phyloP scores from a whole-genome alignment of 106 monocot species.

The Allium fistulosum region DNA sequence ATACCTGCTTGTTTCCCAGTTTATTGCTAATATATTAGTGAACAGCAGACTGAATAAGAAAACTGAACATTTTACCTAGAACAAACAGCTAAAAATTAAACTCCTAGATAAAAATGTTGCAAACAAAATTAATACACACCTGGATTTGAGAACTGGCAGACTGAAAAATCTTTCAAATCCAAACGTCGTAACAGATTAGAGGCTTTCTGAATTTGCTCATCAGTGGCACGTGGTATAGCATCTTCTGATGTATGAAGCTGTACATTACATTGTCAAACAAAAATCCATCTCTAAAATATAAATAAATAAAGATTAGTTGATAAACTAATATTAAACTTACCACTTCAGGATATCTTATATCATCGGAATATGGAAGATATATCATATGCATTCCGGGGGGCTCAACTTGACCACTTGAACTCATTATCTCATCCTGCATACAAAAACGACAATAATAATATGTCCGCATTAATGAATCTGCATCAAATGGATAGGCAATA shows the following conservation, averaged over 20 bases:
- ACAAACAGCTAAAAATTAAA: too few species aligned
- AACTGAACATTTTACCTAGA: too few species aligned
- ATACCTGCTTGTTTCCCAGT: too few species aligned
- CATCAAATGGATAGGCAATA: too few species aligned
- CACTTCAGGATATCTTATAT: slow-evolving; percentile 81
- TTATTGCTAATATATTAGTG: too few species aligned
- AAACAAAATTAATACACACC: slow-evolving; percentile 22
- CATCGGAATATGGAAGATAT: slow-evolving; percentile 92
- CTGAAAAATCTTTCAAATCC: slow-evolving; percentile 82
- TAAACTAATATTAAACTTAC: slow-evolving; percentile 20
- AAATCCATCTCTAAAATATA: not conserved
- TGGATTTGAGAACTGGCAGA: slow-evolving; percentile 92
- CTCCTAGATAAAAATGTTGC: too few species aligned
- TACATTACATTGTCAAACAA: slow-evolving; percentile 7
- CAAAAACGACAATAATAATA: not conserved
- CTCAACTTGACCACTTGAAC: slow-evolving; percentile 73
- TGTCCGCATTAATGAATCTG: too few species aligned
- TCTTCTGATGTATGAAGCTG: slow-evolving; percentile 40
- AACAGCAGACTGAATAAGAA: too few species aligned
- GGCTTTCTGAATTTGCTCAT: slow-evolving; percentile 83
- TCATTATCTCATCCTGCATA: slow-evolving; percentile 62
- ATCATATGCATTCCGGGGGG: slow-evolving; percentile 99
- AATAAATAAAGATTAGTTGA: not conserved
- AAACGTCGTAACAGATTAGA: slow-evolving; percentile 53
- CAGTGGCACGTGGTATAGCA: slow-evolving; percentile 42